Percentiles rank a stretch among this genome's conserved stretches.
Conservation (phyloP, 768 basidiomycete genomes). For the Mycena vulgaris region DNA sequence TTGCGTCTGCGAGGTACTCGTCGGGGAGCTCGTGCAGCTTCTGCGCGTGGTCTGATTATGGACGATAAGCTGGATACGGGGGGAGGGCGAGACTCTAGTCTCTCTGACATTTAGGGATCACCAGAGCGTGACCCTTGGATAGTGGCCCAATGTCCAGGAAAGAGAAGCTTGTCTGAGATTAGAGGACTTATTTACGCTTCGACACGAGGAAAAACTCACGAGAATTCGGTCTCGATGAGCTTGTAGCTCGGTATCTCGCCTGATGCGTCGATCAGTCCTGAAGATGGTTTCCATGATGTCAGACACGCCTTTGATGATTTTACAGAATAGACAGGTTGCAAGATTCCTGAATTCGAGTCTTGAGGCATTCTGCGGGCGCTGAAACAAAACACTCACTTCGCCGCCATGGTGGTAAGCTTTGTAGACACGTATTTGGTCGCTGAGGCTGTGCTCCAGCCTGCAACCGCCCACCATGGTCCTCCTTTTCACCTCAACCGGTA, state of each 20-base stretch:
- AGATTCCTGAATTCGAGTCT: constrained; percentile 59
- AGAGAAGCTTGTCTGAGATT: constrained; percentile 67
- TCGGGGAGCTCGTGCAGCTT: constrained; percentile 93
- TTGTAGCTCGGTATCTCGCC: constrained; percentile 94
- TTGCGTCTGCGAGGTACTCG: constrained; percentile 80
- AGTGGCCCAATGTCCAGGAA: constrained; percentile 96
- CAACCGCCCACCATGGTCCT: constrained; percentile 67
- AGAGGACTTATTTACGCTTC: not conserved
- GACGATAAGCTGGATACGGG: not conserved
- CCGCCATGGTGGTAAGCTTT: constrained; percentile 52
- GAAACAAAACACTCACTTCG: constrained; percentile 50
- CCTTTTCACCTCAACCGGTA: constrained; percentile 65
- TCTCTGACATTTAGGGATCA: constrained; percentile 91
- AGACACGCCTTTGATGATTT: constrained; percentile 86
- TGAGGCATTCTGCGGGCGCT: constrained; percentile 1
- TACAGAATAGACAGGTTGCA: constrained; percentile 91
- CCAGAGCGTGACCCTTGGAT: constrained; percentile 90
- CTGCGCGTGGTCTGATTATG: constrained; percentile 79
- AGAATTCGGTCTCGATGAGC: constrained; percentile 80
- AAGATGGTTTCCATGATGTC: not conserved
- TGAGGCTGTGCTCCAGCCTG: too few relatives aligned
- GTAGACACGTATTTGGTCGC: too few relatives aligned
- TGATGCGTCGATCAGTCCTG: constrained; percentile 47
- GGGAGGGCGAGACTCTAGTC: not conserved
- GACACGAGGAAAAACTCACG: constrained; percentile 56